Conservation (phyloP, 768 basidiomycete species). For the Panaeolus papilionaceus region DNA sequence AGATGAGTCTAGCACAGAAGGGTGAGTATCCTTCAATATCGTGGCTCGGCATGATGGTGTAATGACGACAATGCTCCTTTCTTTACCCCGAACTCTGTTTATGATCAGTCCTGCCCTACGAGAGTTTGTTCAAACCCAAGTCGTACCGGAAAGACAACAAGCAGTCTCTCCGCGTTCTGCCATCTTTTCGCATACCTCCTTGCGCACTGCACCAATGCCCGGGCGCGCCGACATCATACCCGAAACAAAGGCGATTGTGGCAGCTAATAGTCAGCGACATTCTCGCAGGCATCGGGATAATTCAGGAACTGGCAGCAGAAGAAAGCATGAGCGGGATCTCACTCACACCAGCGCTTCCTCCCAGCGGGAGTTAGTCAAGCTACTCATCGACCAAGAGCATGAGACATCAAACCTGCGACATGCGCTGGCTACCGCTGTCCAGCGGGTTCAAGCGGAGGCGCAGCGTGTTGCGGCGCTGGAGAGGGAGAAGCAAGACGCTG, state of each 20-base stretch:
- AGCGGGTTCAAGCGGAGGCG: conserved; percentile 42
- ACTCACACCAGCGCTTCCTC: conserved; percentile 25
- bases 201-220: conserved; percentile 20
- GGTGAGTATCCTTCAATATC: conserved; percentile 21
- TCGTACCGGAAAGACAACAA: conserved; percentile 27
- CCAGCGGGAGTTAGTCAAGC: conserved; percentile 37
- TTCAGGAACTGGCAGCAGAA: conserved; percentile 10
- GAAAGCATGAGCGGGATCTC: conserved; percentile 23
- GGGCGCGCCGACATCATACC: neutral
- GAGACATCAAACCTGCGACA: conserved; percentile 42
- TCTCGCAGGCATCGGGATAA: conserved; percentile 4
- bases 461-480: conserved; percentile 42
- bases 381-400: conserved; percentile 39
- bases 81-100: conserved; percentile 14
- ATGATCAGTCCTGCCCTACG: conserved; percentile 25
- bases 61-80: conserved; percentile 13
- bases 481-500: conserved; percentile 37
- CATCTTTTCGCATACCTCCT: conserved; percentile 32
- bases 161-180: conserved; percentile 35
- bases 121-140: conserved; percentile 27
- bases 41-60: neutral
- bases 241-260: conserved; percentile 21
- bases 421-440: conserved; percentile 41
- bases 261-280: conserved; percentile 2
- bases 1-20: conserved; percentile 31